These are phyloP conservation scores for Basidiobolus heterosporus DNA, from an alignment of 371 early-diverging fungal genomes.

Conservation along the genomic window DNA sequence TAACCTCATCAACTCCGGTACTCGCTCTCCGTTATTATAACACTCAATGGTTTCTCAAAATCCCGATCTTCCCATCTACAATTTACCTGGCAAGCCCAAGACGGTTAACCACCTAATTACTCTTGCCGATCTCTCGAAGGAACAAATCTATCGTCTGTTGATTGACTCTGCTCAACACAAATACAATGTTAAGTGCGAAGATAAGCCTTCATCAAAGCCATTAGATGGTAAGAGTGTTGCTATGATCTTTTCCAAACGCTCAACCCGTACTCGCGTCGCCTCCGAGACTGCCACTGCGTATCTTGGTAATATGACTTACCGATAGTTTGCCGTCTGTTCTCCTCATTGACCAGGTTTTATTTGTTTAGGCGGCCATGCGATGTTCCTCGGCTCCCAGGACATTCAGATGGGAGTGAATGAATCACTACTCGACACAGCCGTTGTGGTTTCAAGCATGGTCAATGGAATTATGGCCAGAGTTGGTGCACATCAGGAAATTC, in stretches of 20 bases:
- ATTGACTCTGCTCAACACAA: slow-evolving; percentile 29
- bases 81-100: too few relatives aligned
- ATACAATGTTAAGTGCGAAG: slow-evolving; percentile 23
- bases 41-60: too few relatives aligned
- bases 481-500: slow-evolving; percentile 72
- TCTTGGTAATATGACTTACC: slow-evolving; percentile 29
- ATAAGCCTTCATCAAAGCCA: slow-evolving; percentile 30
- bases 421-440: slow-evolving; percentile 68
- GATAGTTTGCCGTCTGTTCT: background rate
- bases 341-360: background rate
- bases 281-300: slow-evolving; percentile 80
- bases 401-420: slow-evolving; percentile 91
- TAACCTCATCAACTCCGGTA: too few relatives aligned
- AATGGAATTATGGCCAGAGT: slow-evolving; percentile 87
- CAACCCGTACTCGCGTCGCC: slow-evolving; percentile 89
- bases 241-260: slow-evolving; percentile 80
- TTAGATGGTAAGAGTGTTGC: slow-evolving; percentile 61
- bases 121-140: slow-evolving; percentile 19
- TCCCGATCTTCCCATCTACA: too few relatives aligned
- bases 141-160: slow-evolving; percentile 25
- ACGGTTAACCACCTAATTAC: slow-evolving; percentile 21
- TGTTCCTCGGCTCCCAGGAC: slow-evolving; percentile 84
- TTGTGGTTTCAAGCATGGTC: slow-evolving; percentile 84
- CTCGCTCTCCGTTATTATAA: too few relatives aligned
- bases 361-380: slow-evolving; percentile 66